These are phyloP conservation scores for Suaeda aralocaspica DNA, from an alignment of 148 eudicot genomes.

Conservation along the genomic window DNA sequence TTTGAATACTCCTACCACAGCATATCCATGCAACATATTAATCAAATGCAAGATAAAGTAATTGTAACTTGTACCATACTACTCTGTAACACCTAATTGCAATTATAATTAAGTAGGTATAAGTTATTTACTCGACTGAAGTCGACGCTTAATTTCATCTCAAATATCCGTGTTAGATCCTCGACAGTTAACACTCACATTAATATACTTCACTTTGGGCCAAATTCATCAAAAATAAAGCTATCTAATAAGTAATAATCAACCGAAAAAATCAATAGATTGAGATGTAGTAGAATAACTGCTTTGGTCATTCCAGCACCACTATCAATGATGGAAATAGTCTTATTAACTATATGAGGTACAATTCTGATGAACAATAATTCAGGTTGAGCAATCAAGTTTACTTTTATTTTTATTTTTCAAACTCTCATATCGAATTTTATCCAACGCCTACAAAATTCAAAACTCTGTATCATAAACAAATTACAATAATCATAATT, in stretches of 20 bases:
- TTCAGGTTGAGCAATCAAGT: constrained; percentile 80
- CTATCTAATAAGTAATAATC: background rate
- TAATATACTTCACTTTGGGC: too few relatives aligned
- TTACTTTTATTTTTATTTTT: constrained; percentile 78
- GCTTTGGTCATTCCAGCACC: constrained; percentile 93
- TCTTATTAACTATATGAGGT: constrained; percentile 69
- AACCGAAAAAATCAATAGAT: background rate
- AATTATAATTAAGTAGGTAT: too few relatives aligned
- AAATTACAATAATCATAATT: background rate
- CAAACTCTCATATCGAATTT: constrained; percentile 72
- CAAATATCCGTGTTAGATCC: too few relatives aligned
- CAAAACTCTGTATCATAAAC: background rate
- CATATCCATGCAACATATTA: too few relatives aligned
- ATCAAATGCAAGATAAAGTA: too few relatives aligned
- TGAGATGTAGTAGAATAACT: constrained; percentile 29
- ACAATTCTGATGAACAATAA: constrained; percentile 70
- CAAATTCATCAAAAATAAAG: background rate
- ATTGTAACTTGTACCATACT: too few relatives aligned
- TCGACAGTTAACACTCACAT: too few relatives aligned
- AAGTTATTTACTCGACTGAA: too few relatives aligned
- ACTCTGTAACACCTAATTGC: too few relatives aligned
- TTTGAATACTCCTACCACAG: too few relatives aligned
- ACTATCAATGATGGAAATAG: constrained; percentile 76
- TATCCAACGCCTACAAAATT: constrained; percentile 60
- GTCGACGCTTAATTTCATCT: too few relatives aligned